Evolutionary conservation across 2,329 filamentous ascomycete species (phyloP).

Genomic region (Epichloe sibirici): DNA sequence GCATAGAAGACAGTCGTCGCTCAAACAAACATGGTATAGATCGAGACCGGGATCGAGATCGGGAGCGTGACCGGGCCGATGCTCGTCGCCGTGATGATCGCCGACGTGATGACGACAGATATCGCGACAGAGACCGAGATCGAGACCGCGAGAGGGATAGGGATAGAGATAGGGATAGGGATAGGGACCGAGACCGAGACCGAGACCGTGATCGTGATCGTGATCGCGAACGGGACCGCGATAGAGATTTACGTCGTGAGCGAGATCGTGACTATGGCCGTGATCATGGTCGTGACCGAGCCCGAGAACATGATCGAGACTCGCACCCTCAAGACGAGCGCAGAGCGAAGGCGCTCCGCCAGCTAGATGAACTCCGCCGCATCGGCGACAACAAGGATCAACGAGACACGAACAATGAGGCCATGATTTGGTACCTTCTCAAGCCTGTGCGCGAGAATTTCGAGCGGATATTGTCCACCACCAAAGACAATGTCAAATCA

Average conservation of each 20-base stretch:
- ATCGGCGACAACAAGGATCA: slow-evolving; percentile 39
- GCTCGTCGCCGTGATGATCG: slow-evolving; percentile 6
- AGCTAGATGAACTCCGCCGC: slow-evolving; percentile 29
- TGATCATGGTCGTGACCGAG: slow-evolving; percentile 13
- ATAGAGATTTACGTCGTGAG: slow-evolving; percentile 12
- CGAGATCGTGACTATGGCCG: slow-evolving; percentile 13
- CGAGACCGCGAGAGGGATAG: slow-evolving; percentile 4
- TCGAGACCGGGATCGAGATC: slow-evolving; percentile 16
- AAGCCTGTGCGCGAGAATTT: slow-evolving; percentile 50
- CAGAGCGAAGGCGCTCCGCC: slow-evolving; percentile 27
- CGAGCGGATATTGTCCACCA: slow-evolving; percentile 46
- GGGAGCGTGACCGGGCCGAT: slow-evolving; percentile 7
- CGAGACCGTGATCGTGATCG: slow-evolving; percentile 5
- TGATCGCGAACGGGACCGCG: slow-evolving; percentile 12
- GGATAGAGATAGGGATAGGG: slow-evolving; percentile 5
- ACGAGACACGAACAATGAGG: slow-evolving; percentile 31
- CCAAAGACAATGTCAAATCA: slow-evolving; percentile 48
- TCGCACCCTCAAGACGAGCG: slow-evolving; percentile 26
- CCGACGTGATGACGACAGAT: slow-evolving; percentile 11
- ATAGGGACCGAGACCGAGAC: slow-evolving; percentile 6
- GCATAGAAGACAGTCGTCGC: slow-evolving; percentile 28
- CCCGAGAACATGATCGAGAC: slow-evolving; percentile 14
- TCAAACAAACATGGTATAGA: slow-evolving; percentile 25
- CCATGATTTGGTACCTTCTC: slow-evolving; percentile 37
- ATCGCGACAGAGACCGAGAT: slow-evolving; percentile 13